phyloP scores from a whole-genome alignment of 306 rosid genomes.

The Cicer chorassanicum region DNA sequence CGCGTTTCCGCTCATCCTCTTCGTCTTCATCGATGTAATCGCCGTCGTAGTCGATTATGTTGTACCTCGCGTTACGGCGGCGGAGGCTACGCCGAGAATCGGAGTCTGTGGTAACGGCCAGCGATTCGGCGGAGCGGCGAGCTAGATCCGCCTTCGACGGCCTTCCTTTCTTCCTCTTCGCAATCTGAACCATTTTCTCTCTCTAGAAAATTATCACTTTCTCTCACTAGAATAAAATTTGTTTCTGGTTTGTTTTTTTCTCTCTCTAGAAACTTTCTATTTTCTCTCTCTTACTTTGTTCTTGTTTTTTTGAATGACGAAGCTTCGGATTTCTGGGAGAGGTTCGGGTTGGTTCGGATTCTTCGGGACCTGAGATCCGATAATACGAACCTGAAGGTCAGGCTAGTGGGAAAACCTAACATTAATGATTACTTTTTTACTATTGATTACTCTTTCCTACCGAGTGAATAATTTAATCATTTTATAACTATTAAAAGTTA shows the following conservation, averaged over 20 bases:
- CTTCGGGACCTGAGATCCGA: slow-evolving; percentile 35
- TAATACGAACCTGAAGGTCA: slow-evolving; percentile 51
- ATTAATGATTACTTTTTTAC: background rate
- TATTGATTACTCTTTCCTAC: too few relatives aligned
- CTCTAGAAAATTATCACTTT: slow-evolving; percentile 12
- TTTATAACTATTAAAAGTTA: too few relatives aligned
- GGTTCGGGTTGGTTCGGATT: slow-evolving; percentile 47
- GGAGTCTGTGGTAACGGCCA: slow-evolving; percentile 43
- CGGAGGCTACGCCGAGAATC: slow-evolving; percentile 82
- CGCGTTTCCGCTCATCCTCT: slow-evolving; percentile 71
- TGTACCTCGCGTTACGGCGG: slow-evolving; percentile 85
- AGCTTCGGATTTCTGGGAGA: slow-evolving; percentile 54
- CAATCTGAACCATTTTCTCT: slow-evolving; percentile 89
- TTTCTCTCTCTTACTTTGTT: slow-evolving; percentile 53
- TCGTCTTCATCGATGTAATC: slow-evolving; percentile 67
- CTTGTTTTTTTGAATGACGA: slow-evolving; percentile 56
- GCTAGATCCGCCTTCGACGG: slow-evolving; percentile 99
- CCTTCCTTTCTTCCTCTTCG: slow-evolving; percentile 91
- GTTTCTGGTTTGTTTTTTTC: slow-evolving; percentile 1
- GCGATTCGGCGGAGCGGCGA: slow-evolving; percentile 64
- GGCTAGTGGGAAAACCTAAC: slow-evolving; percentile 36
- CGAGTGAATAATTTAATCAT: too few relatives aligned
- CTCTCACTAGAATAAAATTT: slow-evolving; percentile 31
- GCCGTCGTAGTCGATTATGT: slow-evolving; percentile 76
- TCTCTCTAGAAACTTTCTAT: slow-evolving; percentile 40